Base-by-base conservation (phyloP, 345 rosid genomes). In the Eutrema yunnanense region DNA sequence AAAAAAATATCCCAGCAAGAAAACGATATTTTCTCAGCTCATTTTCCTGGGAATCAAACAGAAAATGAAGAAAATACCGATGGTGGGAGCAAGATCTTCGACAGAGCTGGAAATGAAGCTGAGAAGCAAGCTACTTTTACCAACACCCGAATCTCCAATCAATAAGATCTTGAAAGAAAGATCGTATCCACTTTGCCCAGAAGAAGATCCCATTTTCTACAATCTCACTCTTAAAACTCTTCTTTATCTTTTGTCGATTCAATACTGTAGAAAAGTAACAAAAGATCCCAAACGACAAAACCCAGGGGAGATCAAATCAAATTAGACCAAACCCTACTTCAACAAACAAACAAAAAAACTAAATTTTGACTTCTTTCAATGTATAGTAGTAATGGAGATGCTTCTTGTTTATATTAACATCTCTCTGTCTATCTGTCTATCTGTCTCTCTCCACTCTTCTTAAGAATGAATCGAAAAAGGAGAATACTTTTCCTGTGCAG, bases 101-200 rank as follows among this genome's bases (percentile, higher is more conserved):
- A 72, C 65, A 42, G 85, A 79, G 79, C 79, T 78, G 49, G 97
- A 89, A 78, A 95, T 87, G 84, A 91, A 89, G 63, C 87, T 88
- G 50, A 92, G 81, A 69, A 95, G 99, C 38, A 95, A 79, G 60
- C 93, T 89, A 64, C 97, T 95, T 82, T 91, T 95, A 60, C 99
- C 99, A 73, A 95, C 97, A 51, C 92, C 90, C n/a, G 99, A 91
- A 76, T 95, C 99, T 42, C 99, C 99, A 63, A 90, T 82, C 90
- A 95, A 75, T 68, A 95, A 75, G 76, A 95, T 79, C 89, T 95
- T 95, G 77, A 95, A 95, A 12, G 99, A 91, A 62, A 89, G 86
- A 75, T 95, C 99, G 50, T 80, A 85, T 65, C 86, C 86, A 75
- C 86, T 82, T 61, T 76, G 82, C 56, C 86, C 85, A 3, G 78